Conservation (phyloP, 208 protist species). For the Tetramitus jugosus region DNA sequence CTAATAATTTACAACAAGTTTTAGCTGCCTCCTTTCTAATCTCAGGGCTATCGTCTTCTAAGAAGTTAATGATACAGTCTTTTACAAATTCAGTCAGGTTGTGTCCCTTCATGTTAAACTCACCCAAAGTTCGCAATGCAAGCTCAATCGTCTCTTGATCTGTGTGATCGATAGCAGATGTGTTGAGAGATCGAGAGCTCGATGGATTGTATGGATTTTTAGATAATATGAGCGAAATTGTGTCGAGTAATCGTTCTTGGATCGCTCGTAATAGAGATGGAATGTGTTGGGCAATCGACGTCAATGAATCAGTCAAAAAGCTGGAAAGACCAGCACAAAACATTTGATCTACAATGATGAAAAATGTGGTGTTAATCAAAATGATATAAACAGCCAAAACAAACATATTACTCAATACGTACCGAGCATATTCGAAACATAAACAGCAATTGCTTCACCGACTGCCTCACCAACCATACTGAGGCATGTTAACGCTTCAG, state of each 20-base stretch:
- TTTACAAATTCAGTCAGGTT: conserved; percentile 30
- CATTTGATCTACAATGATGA: not conserved
- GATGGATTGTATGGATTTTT: not conserved
- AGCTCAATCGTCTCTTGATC: not conserved
- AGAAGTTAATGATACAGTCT: conserved; percentile 34
- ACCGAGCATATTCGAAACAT: too few relatives aligned
- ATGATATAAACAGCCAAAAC: too few relatives aligned
- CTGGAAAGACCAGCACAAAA: not conserved
- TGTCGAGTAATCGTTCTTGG: not conserved
- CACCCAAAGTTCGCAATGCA: not conserved
- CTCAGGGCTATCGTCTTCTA: conserved; percentile 28
- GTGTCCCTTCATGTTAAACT: not conserved
- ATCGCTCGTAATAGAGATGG: not conserved
- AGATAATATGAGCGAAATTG: not conserved
- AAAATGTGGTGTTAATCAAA: too few relatives aligned
- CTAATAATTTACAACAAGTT: conserved; percentile 21
- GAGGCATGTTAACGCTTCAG: not conserved
- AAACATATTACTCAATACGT: too few relatives aligned
- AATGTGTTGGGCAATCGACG: not conserved
- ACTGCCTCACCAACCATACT: too few relatives aligned
- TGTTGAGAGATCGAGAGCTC: not conserved
- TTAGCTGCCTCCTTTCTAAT: conserved; percentile 37
- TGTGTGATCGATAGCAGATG: not conserved
- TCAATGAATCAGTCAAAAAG: not conserved
- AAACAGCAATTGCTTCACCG: too few relatives aligned